phyloP scores from a whole-genome alignment of 805 yeast species.

The Candida ovalis region DNA sequence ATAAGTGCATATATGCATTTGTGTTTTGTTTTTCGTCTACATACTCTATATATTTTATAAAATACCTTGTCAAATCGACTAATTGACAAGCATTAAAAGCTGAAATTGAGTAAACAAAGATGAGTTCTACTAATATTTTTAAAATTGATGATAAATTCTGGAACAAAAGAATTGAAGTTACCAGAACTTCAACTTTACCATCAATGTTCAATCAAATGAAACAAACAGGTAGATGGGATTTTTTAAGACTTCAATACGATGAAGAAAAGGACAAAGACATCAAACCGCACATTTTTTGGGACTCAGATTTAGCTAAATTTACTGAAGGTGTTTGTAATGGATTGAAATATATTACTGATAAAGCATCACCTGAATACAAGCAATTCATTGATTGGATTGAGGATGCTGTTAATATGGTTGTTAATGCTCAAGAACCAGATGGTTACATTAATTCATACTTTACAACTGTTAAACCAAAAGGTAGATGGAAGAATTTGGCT shows the following conservation, averaged over 20 bases:
- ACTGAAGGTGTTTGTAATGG: conserved; percentile 21
- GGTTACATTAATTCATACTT: conserved; percentile 25
- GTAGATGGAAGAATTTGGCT: conserved; percentile 11
- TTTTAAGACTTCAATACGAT: conserved; percentile 10
- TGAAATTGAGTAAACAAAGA: not conserved
- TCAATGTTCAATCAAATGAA: conserved; percentile 17
- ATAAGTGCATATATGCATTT: not conserved
- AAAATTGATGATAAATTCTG: conserved; percentile 13
- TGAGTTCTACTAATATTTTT: not conserved
- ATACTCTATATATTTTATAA: not conserved
- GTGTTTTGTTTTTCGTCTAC: not conserved
- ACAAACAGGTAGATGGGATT: conserved; percentile 24
- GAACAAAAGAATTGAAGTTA: conserved; percentile 14
- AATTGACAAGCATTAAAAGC: too few relatives aligned
- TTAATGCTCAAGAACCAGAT: conserved; percentile 22
- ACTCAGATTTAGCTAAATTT: conserved; percentile 25
- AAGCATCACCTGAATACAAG: conserved; percentile 1
- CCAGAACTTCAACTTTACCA: conserved; percentile 18
- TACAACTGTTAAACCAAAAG: conserved; percentile 18
- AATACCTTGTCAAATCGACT: not conserved
- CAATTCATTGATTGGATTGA: conserved; percentile 17
- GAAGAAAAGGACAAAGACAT: conserved; percentile 1
- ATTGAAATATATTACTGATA: conserved; percentile 11
- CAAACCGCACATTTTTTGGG: conserved; percentile 26
- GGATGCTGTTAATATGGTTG: conserved; percentile 16